These are phyloP conservation scores for Cutaneotrichosporon cutaneum DNA, from an alignment of 1,284 basidiomycete species.

Conservation along the genomic window DNA sequence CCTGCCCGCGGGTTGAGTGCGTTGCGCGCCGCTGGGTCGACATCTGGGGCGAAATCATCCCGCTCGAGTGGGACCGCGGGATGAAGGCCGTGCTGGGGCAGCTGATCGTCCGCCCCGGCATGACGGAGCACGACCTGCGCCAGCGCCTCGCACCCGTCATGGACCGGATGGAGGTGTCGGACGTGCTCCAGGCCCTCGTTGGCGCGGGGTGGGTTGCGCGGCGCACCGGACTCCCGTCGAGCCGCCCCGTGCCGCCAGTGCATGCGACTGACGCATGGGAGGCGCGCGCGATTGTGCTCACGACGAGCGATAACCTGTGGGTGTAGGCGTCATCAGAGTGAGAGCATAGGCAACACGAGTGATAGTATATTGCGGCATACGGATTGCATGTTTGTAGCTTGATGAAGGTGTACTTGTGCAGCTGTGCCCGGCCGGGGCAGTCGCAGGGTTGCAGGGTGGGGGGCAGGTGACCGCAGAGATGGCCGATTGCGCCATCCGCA, in stretches of 20 bases:
- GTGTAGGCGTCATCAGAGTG: background rate
- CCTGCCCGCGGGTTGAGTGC: background rate
- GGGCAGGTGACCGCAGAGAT: background rate
- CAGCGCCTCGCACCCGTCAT: slow-evolving; percentile 67
- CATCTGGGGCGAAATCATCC: slow-evolving; percentile 63
- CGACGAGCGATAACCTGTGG: slow-evolving; percentile 14
- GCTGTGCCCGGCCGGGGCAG: background rate
- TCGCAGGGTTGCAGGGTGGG: too few species aligned
- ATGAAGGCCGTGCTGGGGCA: slow-evolving; percentile 65
- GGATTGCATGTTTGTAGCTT: background rate
- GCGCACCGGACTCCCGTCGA: background rate
- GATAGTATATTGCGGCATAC: background rate
- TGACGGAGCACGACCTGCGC: slow-evolving; percentile 62
- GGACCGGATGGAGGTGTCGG: slow-evolving; percentile 71
- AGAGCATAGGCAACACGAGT: background rate
- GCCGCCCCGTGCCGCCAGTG: slow-evolving; percentile 31
- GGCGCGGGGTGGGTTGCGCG: slow-evolving; percentile 22
- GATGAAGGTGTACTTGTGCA: background rate
- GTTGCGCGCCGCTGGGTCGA: slow-evolving; percentile 62
- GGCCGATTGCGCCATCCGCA: background rate
- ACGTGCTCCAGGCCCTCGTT: slow-evolving; percentile 62
- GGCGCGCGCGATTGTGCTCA: slow-evolving; percentile 30
- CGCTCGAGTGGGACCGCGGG: slow-evolving; percentile 67
- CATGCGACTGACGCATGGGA: slow-evolving; percentile 37
- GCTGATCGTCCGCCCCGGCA: slow-evolving; percentile 66